Percentiles rank a stretch among this genome's conserved stretches.
Conservation (phyloP, 2,329 filamentous ascomycete species). For the Mariannaea sp. region DNA sequence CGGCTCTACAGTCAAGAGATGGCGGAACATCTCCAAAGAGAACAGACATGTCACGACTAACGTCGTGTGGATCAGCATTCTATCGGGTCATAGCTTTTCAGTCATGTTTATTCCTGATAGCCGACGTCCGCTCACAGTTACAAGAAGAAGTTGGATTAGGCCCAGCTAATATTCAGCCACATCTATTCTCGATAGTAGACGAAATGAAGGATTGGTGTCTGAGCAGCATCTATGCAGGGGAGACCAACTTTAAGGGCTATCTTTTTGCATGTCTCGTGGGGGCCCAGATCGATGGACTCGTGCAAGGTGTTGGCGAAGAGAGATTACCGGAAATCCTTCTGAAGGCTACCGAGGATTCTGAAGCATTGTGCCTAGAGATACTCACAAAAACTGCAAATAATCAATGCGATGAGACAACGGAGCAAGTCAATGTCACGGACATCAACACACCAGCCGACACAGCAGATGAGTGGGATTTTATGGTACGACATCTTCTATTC, state of each 20-base stretch:
- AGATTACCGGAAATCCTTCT: slow-evolving; percentile 44
- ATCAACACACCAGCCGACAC: slow-evolving; percentile 11
- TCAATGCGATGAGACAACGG: slow-evolving; percentile 1
- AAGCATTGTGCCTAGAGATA: slow-evolving; percentile 40
- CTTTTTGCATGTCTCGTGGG: slow-evolving; percentile 43
- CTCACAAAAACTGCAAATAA: slow-evolving; percentile 40
- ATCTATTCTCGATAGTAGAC: slow-evolving; percentile 49
- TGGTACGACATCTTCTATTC: too few relatives aligned
- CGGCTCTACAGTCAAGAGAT: neutral
- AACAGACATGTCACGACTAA: slow-evolving; percentile 45
- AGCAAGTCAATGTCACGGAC: neutral
- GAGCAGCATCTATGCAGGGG: slow-evolving; percentile 50
- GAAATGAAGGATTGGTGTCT: slow-evolving; percentile 49
- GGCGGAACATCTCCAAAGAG: slow-evolving; percentile 7
- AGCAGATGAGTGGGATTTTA: slow-evolving; percentile 34
- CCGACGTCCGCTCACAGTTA: slow-evolving; percentile 49
- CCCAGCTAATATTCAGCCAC: slow-evolving; percentile 42
- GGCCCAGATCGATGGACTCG: slow-evolving; percentile 50
- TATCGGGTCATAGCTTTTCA: slow-evolving; percentile 45
- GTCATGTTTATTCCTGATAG: slow-evolving; percentile 43
- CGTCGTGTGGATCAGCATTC: slow-evolving; percentile 47
- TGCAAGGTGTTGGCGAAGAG: slow-evolving; percentile 41
- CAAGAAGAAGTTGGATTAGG: slow-evolving; percentile 48
- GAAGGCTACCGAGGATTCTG: slow-evolving; percentile 44
- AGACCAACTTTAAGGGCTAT: slow-evolving; percentile 61